Evolutionary conservation across 805 yeast genomes (phyloP).

Genomic region (Ogataea glucozyma): DNA sequence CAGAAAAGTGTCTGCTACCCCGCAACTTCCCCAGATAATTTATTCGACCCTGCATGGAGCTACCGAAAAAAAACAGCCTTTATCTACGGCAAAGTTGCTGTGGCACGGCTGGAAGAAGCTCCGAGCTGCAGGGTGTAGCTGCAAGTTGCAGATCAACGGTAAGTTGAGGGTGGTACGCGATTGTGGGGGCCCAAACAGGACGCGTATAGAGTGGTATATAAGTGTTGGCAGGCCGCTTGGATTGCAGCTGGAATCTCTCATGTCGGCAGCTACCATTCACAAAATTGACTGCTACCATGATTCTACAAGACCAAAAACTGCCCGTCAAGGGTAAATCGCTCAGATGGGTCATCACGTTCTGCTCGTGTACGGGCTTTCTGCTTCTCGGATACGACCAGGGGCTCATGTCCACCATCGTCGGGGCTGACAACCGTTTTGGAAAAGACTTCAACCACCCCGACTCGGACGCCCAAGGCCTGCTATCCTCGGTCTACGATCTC

Average conservation of each 20-base stretch:
- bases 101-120: slow-evolving; percentile 1
- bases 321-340: slow-evolving; percentile 9
- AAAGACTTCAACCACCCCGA: slow-evolving; percentile 13
- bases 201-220: neutral
- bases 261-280: neutral
- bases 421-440: slow-evolving; percentile 24
- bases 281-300: slow-evolving; percentile 3
- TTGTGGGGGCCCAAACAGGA: neutral
- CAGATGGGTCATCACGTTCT: slow-evolving; percentile 10
- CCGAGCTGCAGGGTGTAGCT: neutral
- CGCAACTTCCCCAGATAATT: neutral
- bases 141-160: neutral
- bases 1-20: neutral
- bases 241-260: too few relatives aligned
- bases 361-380: slow-evolving; percentile 11
- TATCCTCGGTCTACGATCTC: slow-evolving; percentile 46
- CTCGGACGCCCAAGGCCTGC: slow-evolving; percentile 39
- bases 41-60: slow-evolving; percentile 5
- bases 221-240: too few relatives aligned
- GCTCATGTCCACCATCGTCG: slow-evolving; percentile 44
- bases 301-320: slow-evolving; percentile 8
- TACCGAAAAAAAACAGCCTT: neutral
- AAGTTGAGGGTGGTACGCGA: neutral
- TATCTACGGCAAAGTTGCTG: neutral
- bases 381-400: slow-evolving; percentile 47